Conservation (phyloP, 2,329 filamentous ascomycete species). For the Diaporthe aspalathi region DNA sequence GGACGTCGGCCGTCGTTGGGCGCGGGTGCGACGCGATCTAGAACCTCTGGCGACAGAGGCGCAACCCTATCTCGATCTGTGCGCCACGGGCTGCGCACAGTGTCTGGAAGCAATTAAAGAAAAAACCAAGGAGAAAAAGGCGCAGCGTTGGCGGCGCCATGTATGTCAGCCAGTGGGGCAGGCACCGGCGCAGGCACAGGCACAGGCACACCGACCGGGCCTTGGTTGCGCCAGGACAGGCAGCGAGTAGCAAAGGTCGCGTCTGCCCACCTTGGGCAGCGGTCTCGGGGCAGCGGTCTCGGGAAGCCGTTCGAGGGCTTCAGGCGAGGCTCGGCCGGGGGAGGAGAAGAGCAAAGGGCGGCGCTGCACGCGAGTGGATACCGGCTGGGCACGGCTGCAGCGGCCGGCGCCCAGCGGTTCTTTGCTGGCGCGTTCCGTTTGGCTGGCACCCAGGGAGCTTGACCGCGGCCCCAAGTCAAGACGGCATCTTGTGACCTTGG, state of each 20-base stretch:
- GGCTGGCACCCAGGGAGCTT: conserved; percentile 13
- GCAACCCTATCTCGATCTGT: conserved; percentile 35
- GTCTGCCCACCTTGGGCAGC: conserved; percentile 8
- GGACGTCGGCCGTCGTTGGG: conserved; percentile 26
- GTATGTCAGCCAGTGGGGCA: not conserved
- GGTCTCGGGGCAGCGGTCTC: conserved; percentile 5
- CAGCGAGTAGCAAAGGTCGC: not conserved
- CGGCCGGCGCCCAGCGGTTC: conserved; percentile 16
- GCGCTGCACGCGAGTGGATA: conserved; percentile 22
- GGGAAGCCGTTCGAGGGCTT: conserved; percentile 11
- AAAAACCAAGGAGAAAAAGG: not conserved
- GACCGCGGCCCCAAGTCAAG: not conserved
- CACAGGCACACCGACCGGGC: too few relatives aligned
- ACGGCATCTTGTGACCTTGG: not conserved
- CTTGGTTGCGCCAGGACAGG: not conserved
- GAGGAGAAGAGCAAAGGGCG: not conserved
- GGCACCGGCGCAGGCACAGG: too few relatives aligned
- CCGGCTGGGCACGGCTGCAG: conserved; percentile 21
- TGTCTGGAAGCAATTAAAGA: conserved; percentile 17
- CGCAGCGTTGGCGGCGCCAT: not conserved
- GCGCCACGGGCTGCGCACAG: conserved; percentile 12
- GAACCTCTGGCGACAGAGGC: conserved; percentile 31
- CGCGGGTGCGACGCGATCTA: conserved; percentile 37
- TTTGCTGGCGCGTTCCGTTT: conserved; percentile 30
- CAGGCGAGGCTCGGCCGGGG: conserved; percentile 14